Conservation (phyloP, 2,329 filamentous ascomycete species). For the Lachnellula subtilissima region DNA sequence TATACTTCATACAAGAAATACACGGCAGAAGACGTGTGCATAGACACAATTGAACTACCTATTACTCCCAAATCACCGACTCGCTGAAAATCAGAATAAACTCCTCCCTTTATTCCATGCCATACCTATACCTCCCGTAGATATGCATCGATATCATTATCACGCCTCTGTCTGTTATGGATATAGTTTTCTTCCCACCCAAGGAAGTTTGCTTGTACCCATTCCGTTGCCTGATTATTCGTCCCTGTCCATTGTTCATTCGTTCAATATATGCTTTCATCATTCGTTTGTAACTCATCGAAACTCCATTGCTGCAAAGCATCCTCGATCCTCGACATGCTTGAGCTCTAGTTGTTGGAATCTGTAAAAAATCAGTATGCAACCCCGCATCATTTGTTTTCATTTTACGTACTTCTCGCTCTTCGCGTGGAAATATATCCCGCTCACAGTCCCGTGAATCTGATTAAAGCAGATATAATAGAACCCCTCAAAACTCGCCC, state of each 20-base stretch:
- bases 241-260: neutral
- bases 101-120: conserved; percentile 8
- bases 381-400: neutral
- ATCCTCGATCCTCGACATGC: conserved; percentile 80
- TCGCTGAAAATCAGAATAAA: conserved; percentile 7
- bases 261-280: conserved; percentile 11
- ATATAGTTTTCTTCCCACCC: neutral
- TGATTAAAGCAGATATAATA: conserved; percentile 99
- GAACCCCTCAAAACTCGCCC: conserved; percentile 96
- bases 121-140: neutral
- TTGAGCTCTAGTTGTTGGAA: conserved; percentile 91
- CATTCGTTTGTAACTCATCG: conserved; percentile 50
- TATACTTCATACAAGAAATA: neutral
- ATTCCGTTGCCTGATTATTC: neutral
- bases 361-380: conserved; percentile 41
- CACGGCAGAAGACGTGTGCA: neutral
- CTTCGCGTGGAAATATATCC: conserved; percentile 97
- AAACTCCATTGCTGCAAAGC: conserved; percentile 84
- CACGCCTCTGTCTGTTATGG: neutral
- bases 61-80: neutral
- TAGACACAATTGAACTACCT: neutral
- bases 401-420: conserved; percentile 79
- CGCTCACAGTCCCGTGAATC: conserved; percentile 75
- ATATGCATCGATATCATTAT: neutral
- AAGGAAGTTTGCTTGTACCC: neutral